These are phyloP conservation scores for Pyrrhoderma noxium DNA, from an alignment of 1,284 basidiomycete genomes.

Conservation along the genomic window DNA sequence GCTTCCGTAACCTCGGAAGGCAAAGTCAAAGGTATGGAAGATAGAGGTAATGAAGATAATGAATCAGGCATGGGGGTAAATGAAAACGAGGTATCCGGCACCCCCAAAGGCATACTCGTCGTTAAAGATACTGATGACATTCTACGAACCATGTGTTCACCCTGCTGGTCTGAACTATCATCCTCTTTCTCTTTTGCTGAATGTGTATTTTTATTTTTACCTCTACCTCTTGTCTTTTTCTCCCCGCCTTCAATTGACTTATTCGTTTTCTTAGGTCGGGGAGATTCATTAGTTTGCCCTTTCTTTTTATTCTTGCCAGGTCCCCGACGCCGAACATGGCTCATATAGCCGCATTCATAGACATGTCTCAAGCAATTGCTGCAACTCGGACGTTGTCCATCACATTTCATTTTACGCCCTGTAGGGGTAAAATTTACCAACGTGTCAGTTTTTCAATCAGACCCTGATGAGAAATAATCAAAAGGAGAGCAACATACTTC, in stretches of 20 bases:
- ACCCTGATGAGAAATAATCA: conserved; percentile 4
- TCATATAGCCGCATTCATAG: conserved; percentile 45
- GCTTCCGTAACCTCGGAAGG: too few species aligned
- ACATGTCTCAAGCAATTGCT: conserved; percentile 46
- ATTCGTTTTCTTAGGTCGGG: conserved; percentile 7
- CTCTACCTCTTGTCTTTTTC: conserved; percentile 9
- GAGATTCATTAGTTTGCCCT: not conserved
- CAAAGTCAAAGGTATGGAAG: too few species aligned
- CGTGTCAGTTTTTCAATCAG: conserved; percentile 10
- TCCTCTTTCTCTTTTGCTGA: not conserved
- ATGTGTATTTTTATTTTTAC: not conserved
- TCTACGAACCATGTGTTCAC: too few species aligned
- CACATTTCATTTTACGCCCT: conserved; percentile 69
- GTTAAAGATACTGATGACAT: too few species aligned
- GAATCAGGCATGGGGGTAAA: too few species aligned
- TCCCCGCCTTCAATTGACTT: conserved; percentile 8
- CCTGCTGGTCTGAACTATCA: not conserved
- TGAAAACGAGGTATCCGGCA: too few species aligned
- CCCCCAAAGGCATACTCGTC: too few species aligned
- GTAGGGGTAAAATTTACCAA: conserved; percentile 19
- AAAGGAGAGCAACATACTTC: conserved; percentile 40
- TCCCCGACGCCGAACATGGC: conserved; percentile 51
- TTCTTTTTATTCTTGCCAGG: conserved; percentile 62
- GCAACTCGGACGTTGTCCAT: conserved; percentile 54
- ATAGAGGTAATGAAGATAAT: too few species aligned